A percentile compares a stretch with the other conserved stretches of the same genome.
phyloP scores from a whole-genome alignment of 2,329 filamentous ascomycete species.

The Trichoderma atrobrunneum region DNA sequence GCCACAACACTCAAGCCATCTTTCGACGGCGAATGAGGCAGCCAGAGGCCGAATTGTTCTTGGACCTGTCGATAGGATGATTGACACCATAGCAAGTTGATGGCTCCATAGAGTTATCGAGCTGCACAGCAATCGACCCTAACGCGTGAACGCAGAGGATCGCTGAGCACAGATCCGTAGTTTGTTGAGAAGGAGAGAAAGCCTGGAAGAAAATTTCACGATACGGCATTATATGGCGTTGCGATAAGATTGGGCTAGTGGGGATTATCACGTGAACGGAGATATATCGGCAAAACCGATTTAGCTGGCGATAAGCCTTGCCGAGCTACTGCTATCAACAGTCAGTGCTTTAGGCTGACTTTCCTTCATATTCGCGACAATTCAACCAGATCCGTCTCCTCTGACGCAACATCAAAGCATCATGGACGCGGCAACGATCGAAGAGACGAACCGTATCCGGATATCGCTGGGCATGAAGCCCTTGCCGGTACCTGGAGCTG shows the following conservation, averaged over 20 bases:
- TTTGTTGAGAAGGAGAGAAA: constrained; percentile 40
- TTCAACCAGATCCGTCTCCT: not conserved
- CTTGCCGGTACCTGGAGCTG: constrained; percentile 74
- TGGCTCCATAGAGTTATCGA: constrained; percentile 84
- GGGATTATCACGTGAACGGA: constrained; percentile 7
- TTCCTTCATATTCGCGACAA: not conserved
- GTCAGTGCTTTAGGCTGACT: not conserved
- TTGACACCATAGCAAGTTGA: constrained; percentile 71
- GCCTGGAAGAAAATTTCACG: constrained; percentile 38
- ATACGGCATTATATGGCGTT: constrained; percentile 20
- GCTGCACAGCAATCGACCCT: constrained; percentile 79
- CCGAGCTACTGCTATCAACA: not conserved
- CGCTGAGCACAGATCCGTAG: constrained; percentile 82
- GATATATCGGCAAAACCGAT: not conserved
- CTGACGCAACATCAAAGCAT: not conserved
- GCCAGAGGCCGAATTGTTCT: constrained; percentile 66
- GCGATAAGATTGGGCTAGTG: constrained; percentile 11
- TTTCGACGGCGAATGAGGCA: constrained; percentile 65
- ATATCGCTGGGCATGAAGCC: constrained; percentile 86
- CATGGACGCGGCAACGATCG: constrained; percentile 72
- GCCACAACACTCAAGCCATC: constrained; percentile 62
- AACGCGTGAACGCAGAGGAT: constrained; percentile 59
- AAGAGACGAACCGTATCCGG: constrained; percentile 92
- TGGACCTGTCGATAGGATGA: constrained; percentile 94
- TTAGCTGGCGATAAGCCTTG: not conserved